Evolutionary conservation across 2,329 filamentous ascomycete genomes (phyloP).

Genomic region (Cordyceps javanica): DNA sequence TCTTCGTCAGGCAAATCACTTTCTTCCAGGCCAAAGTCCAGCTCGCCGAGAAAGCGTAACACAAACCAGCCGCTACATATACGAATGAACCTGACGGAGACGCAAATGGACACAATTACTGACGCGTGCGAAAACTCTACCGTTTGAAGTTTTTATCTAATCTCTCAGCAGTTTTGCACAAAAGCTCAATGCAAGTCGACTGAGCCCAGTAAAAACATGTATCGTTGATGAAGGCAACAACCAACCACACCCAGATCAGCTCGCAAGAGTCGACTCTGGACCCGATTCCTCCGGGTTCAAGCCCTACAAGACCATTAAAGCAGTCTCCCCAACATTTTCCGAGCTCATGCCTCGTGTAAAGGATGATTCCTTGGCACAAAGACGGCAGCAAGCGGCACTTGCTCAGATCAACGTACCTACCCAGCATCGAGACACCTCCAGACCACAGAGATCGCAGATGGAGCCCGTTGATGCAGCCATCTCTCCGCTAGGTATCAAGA

Average conservation of each 20-base stretch:
- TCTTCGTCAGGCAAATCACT: not conserved
- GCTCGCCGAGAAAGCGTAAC: conserved; percentile 29
- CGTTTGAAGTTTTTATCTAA: conserved; percentile 13
- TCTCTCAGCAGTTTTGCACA: conserved; percentile 4
- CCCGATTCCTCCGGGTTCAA: not conserved
- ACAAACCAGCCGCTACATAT: conserved; percentile 36
- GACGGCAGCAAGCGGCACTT: conserved; percentile 20
- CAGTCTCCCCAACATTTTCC: conserved; percentile 24
- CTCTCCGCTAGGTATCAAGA: conserved; percentile 23
- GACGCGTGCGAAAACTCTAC: conserved; percentile 31
- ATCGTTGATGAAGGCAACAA: conserved; percentile 16
- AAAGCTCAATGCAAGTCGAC: conserved; percentile 24
- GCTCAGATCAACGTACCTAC: conserved; percentile 4
- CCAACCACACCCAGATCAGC: not conserved
- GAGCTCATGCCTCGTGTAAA: conserved; percentile 25
- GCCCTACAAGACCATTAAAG: conserved; percentile 8
- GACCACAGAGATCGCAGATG: conserved; percentile 2
- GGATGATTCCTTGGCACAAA: conserved; percentile 22
- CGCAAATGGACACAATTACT: conserved; percentile 42
- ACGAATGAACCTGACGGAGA: conserved; percentile 43
- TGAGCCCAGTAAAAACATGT: not conserved
- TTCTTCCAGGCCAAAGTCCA: conserved; percentile 25
- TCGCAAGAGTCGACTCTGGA: not conserved
- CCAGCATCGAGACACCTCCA: not conserved
- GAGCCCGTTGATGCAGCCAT: conserved; percentile 14